A percentile compares a stretch with the other conserved stretches of the same genome.
phyloP scores from a whole-genome alignment of 2,329 filamentous ascomycete species.

The Phialophora tarda region DNA sequence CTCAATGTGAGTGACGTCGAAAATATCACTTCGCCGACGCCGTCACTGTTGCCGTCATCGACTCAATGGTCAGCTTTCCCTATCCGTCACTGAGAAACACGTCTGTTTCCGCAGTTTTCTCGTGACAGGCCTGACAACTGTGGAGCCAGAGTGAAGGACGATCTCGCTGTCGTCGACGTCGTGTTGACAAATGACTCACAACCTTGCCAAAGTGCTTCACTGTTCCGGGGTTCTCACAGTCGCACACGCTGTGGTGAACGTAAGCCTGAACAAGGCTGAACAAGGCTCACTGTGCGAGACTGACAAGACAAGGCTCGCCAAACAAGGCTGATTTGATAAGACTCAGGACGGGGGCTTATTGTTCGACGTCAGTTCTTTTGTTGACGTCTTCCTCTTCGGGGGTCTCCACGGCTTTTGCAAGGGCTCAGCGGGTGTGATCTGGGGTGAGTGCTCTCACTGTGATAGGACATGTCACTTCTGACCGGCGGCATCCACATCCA shows the following conservation, averaged over 20 bases:
- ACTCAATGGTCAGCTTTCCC: neutral
- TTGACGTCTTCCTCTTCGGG: neutral
- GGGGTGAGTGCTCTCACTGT: neutral
- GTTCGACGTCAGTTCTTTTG: neutral
- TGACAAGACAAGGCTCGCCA: neutral
- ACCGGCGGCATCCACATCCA: neutral
- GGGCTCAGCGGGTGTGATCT: neutral
- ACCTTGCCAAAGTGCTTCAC: neutral
- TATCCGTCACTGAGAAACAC: neutral
- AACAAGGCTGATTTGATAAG: neutral
- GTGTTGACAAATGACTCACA: neutral
- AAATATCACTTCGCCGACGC: neutral
- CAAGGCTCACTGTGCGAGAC: neutral
- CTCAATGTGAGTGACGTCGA: neutral
- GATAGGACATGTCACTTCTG: neutral
- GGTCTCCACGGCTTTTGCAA: neutral
- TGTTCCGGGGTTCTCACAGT: neutral
- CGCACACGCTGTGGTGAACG: neutral
- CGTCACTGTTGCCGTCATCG: neutral
- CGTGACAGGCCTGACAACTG: neutral
- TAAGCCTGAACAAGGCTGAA: neutral
- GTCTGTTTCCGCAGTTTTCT: neutral
- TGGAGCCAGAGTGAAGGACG: neutral
- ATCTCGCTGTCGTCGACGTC: neutral
- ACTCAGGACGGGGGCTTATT: neutral